These are phyloP conservation scores for Hemileia vastatrix DNA, from an alignment of 1,284 basidiomycete genomes.

Conservation along the genomic window DNA sequence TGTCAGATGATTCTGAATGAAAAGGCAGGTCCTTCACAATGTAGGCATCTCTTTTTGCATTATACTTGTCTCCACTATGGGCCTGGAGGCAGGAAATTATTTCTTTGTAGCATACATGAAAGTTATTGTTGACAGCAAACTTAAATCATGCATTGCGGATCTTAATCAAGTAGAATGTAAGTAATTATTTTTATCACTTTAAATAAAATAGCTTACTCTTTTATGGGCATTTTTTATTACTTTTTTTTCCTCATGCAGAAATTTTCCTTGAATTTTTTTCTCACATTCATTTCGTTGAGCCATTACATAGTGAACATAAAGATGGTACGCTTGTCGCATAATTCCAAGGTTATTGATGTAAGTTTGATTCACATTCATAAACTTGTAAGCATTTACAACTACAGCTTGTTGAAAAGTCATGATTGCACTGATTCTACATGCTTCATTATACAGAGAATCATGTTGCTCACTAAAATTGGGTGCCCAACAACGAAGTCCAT, in stretches of 20 bases:
- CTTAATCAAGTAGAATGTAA: too few relatives aligned
- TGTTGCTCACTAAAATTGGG: background rate
- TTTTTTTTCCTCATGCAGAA: background rate
- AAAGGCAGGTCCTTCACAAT: too few relatives aligned
- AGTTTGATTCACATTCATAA: background rate
- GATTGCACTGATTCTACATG: background rate
- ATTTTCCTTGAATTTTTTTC: background rate
- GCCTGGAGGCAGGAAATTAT: too few relatives aligned
- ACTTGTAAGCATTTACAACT: background rate
- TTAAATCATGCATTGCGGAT: too few relatives aligned
- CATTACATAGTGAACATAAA: constrained; percentile 5
- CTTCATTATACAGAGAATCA: constrained; percentile 3
- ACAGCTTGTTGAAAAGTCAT: background rate
- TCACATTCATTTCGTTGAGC: background rate
- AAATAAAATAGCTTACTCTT: too few relatives aligned
- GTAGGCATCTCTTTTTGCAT: too few relatives aligned
- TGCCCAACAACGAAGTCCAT: background rate
- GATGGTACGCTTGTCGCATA: background rate
- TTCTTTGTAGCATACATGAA: too few relatives aligned
- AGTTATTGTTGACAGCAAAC: too few relatives aligned
- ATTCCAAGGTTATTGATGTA: background rate
- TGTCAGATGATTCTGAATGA: too few relatives aligned
- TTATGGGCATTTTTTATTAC: background rate
- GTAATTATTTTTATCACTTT: too few relatives aligned
- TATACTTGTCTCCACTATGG: too few relatives aligned